Base-by-base conservation (phyloP, 2,329 filamentous ascomycete genomes). In the Byssothecium circinans region DNA sequence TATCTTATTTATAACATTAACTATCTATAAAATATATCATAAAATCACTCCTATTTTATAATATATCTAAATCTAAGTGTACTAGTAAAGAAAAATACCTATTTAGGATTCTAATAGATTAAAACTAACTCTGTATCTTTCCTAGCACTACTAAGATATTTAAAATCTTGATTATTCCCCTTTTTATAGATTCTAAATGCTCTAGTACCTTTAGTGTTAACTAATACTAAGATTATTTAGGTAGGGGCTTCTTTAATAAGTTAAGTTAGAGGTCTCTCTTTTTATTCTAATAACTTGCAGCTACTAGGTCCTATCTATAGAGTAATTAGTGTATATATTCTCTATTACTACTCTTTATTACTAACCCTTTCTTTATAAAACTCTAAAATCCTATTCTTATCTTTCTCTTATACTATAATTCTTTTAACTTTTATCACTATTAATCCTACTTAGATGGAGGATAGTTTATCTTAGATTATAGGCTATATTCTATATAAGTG, bases 151-250 rank as follows among this genome's bases (percentile, higher is more conserved):
- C 38, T 12, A 29, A 41, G 37, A 27, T 40, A 40, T 40, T 40
- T 19, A 19, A 41, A 41, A 10, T 19, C n/a, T 30, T 10, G 14
- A 30, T 29, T 30, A 29, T 41, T 29, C 2, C 6, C 23, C 23
- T 41, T 29, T 41, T 41, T 30, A 41, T 17, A 29, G 23, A 41
- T 41, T 30, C 23, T 41, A 19, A 41, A 41, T 5, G 25, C 38
- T 41, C 38, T 19, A 41, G 38, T 41, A 41, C 23, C 38, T 30
- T 41, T 41, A 30, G 22, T 41, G 12, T 41, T 30, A 41, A 41
- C 22, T 39, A 39, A 39, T 15, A 39, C 36, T 15, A 15, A 22
- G 18, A 23, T 39, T 15, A 19, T 39, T 41, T 41, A 5, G 12
- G 15, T 12, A 41, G 25, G 38, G 1, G 23, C 38, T 29, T 3